These are phyloP conservation scores for Alloascoidea hylecoeti DNA, from an alignment of 805 yeast genomes.

Conservation along the genomic window DNA sequence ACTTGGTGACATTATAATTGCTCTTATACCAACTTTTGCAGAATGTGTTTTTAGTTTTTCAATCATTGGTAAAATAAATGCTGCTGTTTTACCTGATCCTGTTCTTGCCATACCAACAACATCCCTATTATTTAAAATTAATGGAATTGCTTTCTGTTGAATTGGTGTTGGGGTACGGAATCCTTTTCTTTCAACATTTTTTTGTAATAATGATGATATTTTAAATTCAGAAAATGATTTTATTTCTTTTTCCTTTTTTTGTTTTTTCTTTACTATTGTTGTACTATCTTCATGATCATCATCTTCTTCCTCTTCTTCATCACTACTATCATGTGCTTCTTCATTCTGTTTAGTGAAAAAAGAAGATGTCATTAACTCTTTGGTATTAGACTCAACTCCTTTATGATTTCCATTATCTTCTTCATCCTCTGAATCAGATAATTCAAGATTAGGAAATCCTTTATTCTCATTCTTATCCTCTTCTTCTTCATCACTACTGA, in stretches of 20 bases:
- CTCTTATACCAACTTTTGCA: slow-evolving; percentile 81
- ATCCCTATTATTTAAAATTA: slow-evolving; percentile 76
- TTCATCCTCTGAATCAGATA: slow-evolving; percentile 25
- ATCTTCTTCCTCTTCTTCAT: slow-evolving; percentile 27
- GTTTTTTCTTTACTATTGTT: slow-evolving; percentile 19
- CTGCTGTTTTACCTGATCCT: slow-evolving; percentile 98
- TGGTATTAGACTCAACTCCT: slow-evolving; percentile 11
- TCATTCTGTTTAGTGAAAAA: slow-evolving; percentile 3
- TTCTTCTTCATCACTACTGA: slow-evolving; percentile 33
- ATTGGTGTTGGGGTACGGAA: slow-evolving; percentile 95
- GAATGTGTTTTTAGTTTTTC: slow-evolving; percentile 75
- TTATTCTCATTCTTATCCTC: slow-evolving; percentile 8
- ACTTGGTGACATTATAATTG: slow-evolving; percentile 82
- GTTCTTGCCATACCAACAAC: slow-evolving; percentile 99
- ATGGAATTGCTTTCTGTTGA: slow-evolving; percentile 90
- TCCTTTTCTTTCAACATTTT: slow-evolving; percentile 72
- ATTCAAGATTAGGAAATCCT: slow-evolving; percentile 26
- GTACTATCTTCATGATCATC: slow-evolving; percentile 25
- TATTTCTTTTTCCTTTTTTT: slow-evolving; percentile 34
- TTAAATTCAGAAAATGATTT: slow-evolving; percentile 81
- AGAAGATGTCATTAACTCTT: slow-evolving; percentile 3
- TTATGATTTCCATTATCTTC: slow-evolving; percentile 13
- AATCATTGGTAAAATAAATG: slow-evolving; percentile 81
- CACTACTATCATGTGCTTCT: slow-evolving; percentile 1
- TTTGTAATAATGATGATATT: slow-evolving; percentile 52